phyloP scores from a whole-genome alignment of 2,329 filamentous ascomycete genomes.

The Hymenoscyphus fraxineus region DNA sequence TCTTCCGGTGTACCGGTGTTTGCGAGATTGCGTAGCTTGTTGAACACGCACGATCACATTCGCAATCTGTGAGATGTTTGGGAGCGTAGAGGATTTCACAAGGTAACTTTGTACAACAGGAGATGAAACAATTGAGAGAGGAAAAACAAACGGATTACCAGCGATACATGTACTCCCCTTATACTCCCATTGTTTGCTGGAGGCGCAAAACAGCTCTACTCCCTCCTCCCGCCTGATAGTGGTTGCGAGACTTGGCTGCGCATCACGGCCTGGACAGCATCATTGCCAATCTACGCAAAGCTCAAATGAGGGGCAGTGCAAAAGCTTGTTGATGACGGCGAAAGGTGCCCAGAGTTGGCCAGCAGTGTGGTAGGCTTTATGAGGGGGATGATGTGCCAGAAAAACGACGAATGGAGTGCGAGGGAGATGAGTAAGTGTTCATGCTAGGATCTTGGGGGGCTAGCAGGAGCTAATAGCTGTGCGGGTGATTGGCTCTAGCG shows the following conservation, averaged over 20 bases:
- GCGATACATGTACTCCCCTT: neutral
- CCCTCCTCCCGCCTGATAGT: neutral
- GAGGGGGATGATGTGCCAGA: neutral
- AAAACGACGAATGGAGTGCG: neutral
- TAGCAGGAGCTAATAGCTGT: neutral
- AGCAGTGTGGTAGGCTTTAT: constrained; percentile 4
- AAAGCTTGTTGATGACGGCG: neutral
- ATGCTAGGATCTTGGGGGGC: neutral
- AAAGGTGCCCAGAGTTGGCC: constrained; percentile 8
- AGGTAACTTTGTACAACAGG: constrained; percentile 4
- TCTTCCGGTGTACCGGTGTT: neutral
- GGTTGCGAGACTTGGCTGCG: neutral
- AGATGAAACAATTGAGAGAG: neutral
- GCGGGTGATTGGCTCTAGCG: neutral
- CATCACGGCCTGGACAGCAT: neutral
- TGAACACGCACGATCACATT: constrained; percentile 9
- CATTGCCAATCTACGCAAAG: constrained; percentile 5
- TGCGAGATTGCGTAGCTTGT: constrained; percentile 7
- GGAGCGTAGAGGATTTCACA: neutral
- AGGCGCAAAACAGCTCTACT: neutral
- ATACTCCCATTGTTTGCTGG: neutral
- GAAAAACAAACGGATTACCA: neutral
- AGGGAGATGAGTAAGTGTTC: neutral
- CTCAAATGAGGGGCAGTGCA: constrained; percentile 7
- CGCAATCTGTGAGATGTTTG: constrained; percentile 1